Evolutionary conservation across 306 rosid species (phyloP), one percentile per base, ranked within the genome.

Genomic region (Ceratonia siliqua): DNA sequence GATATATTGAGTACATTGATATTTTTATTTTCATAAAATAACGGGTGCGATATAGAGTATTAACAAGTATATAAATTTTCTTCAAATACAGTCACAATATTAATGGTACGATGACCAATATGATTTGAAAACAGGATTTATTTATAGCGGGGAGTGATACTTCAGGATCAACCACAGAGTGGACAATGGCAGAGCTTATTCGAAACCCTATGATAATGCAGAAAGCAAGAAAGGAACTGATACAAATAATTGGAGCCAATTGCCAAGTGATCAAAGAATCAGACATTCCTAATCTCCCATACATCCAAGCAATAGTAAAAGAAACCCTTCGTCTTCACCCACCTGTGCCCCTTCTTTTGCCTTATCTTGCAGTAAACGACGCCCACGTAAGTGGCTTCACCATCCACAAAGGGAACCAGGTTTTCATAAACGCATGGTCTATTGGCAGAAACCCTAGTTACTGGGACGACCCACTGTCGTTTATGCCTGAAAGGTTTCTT

Each of bases 161-260:
- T 2, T 81, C 88, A 8, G 92, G 86, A 32, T 72, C 78, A 68
- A 85, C 88, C 52, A 74, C 81, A 13, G 93, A 88, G 35, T 88
- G 93, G 93, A 87, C 87, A n/a, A 84, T 88, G 93, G 82, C 93
- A 22, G 90, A 88, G 45, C 81, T 88, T 49, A 73, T 88, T 11
- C 72, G 35, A 2, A 84, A 84, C 54, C 86, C 93, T 12, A 21
- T 72, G n/a, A 21, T 64, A 15, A 65, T 84, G 75, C 30, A 68
- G 0, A 86, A 82, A 39, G 88, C 90, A 32, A 56, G 76, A 78
- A 20, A 65, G 0, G 93, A 88, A 64, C 24, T 86, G 1, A 55
- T 15, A 4, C 57, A 79, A 79, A 72, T 74, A 15, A 71, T 80
- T 4, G 87, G 88, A 0, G 25, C 43, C 3, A 43, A 72, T 0